Evolutionary conservation across 768 basidiomycete species (phyloP).

Genomic region (Lentinula raphanica): DNA sequence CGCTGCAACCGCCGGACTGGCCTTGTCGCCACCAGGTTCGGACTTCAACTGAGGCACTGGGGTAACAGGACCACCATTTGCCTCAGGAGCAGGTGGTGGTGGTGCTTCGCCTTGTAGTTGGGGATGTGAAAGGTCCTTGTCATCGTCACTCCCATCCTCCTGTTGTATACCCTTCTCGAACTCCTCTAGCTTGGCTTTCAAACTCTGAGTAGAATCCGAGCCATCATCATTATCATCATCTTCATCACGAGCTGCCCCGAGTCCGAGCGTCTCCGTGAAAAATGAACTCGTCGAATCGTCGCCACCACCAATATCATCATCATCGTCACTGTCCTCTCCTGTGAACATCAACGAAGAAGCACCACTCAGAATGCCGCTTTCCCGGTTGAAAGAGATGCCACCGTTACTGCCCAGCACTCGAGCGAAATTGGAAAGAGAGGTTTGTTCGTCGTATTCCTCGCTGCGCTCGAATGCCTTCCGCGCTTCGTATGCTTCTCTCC

Average conservation of each 20-base stretch:
- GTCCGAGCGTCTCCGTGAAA: conserved; percentile 44
- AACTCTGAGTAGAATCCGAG: conserved; percentile 47
- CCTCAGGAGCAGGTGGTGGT: conserved; percentile 30
- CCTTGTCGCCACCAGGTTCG: conserved; percentile 49
- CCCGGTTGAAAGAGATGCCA: conserved; percentile 64
- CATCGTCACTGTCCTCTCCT: conserved; percentile 51
- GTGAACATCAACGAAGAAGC: conserved; percentile 57
- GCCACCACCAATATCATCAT: conserved; percentile 11
- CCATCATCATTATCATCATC: conserved; percentile 22
- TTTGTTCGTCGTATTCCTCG: conserved; percentile 21
- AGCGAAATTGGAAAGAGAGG: conserved; percentile 37
- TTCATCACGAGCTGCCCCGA: conserved; percentile 24
- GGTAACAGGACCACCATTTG: conserved; percentile 35
- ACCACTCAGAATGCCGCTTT: conserved; percentile 46
- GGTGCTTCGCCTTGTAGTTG: conserved; percentile 40
- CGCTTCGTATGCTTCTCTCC: conserved; percentile 41
- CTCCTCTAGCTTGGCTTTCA: conserved; percentile 60
- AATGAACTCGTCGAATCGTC: conserved; percentile 30
- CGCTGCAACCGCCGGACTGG: conserved; percentile 45
- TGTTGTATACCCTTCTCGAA: conserved; percentile 43
- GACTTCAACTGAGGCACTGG: conserved; percentile 46
- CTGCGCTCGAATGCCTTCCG: conserved; percentile 28
- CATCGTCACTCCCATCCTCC: conserved; percentile 27
- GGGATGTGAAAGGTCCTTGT: conserved; percentile 11
- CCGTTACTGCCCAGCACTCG: conserved; percentile 51